phyloP scores from a whole-genome alignment of 192 early-diverging fungal species.

The Funneliformis geosporum region DNA sequence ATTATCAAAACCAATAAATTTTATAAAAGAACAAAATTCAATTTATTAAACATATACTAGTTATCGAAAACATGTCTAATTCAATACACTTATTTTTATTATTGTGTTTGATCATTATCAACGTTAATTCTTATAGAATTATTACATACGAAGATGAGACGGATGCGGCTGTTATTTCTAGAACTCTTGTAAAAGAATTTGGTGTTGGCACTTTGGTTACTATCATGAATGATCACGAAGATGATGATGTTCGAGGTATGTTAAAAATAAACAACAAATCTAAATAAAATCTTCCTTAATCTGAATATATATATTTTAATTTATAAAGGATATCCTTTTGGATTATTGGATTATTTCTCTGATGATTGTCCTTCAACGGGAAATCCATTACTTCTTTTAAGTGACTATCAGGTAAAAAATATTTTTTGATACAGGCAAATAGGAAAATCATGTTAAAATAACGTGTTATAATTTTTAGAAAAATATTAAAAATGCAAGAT shows the following conservation, averaged over 20 bases:
- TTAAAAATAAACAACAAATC: not conserved
- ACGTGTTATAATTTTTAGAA: not conserved
- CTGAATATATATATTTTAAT: not conserved
- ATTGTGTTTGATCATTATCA: not conserved
- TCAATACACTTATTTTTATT: not conserved
- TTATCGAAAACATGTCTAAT: not conserved
- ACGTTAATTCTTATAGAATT: not conserved
- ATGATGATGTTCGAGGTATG: conserved; percentile 38
- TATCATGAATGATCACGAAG: conserved; percentile 34
- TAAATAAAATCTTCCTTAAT: not conserved
- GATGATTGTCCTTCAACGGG: conserved; percentile 48
- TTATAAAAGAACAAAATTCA: no score
- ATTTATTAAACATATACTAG: not conserved
- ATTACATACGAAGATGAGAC: not conserved
- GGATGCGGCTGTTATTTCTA: conserved; percentile 39
- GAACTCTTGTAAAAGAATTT: conserved; percentile 39
- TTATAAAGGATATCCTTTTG: conserved; percentile 48
- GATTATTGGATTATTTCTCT: conserved; percentile 52
- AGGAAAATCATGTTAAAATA: no score
- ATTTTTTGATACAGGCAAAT: not conserved
- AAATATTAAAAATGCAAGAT: conserved; percentile 40
- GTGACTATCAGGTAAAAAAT: conserved; percentile 40
- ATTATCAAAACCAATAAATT: no score
- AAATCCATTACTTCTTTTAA: conserved; percentile 47
- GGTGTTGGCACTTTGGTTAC: conserved; percentile 43